phyloP scores from a whole-genome alignment of 352 stramenopile species.

The Blastocystis sp. region DNA sequence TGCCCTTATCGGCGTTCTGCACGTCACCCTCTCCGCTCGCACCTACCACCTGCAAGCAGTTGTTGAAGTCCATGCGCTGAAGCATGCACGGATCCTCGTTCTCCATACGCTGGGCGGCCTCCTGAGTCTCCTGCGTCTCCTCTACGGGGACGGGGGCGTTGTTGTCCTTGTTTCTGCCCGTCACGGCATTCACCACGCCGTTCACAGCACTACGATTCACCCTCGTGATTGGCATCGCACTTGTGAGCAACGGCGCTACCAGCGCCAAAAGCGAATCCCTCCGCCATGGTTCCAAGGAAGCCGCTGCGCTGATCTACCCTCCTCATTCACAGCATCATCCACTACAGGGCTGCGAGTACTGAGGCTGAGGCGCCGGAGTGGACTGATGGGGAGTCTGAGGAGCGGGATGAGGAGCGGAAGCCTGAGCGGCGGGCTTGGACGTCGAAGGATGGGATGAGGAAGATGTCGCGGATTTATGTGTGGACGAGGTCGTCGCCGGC shows the following conservation, averaged over 20 bases:
- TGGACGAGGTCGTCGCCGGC: neutral
- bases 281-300: conserved; percentile 25
- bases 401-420: neutral
- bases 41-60: conserved; percentile 33
- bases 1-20: conserved; percentile 29
- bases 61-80: conserved; percentile 36
- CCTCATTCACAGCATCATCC: neutral
- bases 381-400: conserved; percentile 12
- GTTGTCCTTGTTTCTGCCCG: neutral
- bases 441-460: neutral
- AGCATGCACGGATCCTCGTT: conserved; percentile 26
- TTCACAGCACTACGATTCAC: conserved; percentile 46
- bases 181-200: neutral
- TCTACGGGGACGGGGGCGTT: neutral
- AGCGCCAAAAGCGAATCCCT: conserved; percentile 67
- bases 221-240: neutral
- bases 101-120: neutral
- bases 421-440: neutral
- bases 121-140: neutral
- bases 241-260: conserved; percentile 53
- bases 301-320: conserved; percentile 11
- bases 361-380: neutral
- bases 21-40: neutral
- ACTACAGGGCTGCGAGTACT: neutral
- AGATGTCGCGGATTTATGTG: neutral